These are phyloP conservation scores for Pythium utonaiense DNA, from an alignment of 352 stramenopile species.

Conservation along the genomic window DNA sequence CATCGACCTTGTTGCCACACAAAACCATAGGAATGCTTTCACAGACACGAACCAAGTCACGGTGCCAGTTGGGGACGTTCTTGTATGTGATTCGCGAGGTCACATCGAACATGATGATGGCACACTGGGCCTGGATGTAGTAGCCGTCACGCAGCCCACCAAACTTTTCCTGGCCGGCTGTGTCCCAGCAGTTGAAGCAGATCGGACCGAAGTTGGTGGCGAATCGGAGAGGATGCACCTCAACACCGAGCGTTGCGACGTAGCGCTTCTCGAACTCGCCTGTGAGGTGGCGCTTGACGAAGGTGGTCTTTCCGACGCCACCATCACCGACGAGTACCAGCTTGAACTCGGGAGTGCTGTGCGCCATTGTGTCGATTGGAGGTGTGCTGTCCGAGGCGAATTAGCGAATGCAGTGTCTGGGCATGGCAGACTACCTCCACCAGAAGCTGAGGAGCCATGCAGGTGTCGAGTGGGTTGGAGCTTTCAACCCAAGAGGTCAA, in stretches of 20 bases:
- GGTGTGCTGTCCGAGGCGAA: too few species aligned
- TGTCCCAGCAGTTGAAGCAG: constrained; percentile 99
- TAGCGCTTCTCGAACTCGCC: constrained; percentile 99
- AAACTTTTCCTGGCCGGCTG: constrained; percentile 99
- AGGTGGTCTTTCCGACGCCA: constrained; percentile 99
- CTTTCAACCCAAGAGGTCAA: too few species aligned
- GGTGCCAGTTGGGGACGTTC: constrained; percentile 99
- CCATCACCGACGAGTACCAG: constrained; percentile 99
- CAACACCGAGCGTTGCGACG: constrained; percentile 97
- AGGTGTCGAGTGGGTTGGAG: too few species aligned
- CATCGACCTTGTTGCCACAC: constrained; percentile 99
- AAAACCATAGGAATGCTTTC: constrained; percentile 99
- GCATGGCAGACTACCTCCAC: too few species aligned
- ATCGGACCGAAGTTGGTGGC: constrained; percentile 99
- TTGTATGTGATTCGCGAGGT: constrained; percentile 99
- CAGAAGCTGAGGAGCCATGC: too few species aligned
- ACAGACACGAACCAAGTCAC: constrained; percentile 99
- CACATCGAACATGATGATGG: constrained; percentile 99
- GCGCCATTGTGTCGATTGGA: constrained; percentile 15
- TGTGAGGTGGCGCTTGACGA: constrained; percentile 99
- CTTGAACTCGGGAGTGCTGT: constrained; percentile 98
- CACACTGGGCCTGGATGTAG: constrained; percentile 99
- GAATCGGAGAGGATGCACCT: constrained; percentile 98
- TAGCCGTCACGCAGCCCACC: constrained; percentile 94
- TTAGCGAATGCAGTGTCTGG: too few species aligned